Evolutionary conservation across 371 early-diverging fungal genomes (phyloP).

Genomic region (Saksenaea oblongispora): DNA sequence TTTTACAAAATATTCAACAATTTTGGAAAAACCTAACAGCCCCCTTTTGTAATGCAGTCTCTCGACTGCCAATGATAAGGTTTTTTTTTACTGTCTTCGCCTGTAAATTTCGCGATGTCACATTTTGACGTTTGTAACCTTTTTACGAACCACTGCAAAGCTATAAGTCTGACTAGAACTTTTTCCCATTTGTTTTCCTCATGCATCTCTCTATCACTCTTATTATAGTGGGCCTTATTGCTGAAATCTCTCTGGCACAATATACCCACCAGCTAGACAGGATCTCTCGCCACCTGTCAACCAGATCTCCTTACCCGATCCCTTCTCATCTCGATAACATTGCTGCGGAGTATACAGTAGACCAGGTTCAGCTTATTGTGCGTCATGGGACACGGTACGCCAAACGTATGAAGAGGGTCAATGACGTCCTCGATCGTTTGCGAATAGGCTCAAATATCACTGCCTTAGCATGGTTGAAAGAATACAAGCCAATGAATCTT

Average conservation of each 20-base stretch:
- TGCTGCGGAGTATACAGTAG: constrained; percentile 1
- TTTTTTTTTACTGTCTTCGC: no score
- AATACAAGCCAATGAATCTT: constrained; percentile 15
- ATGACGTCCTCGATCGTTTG: constrained; percentile 11
- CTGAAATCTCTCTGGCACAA: neutral
- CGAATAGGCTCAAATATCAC: constrained; percentile 6
- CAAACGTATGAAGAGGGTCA: constrained; percentile 19
- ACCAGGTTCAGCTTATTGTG: constrained; percentile 30
- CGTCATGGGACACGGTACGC: constrained; percentile 36
- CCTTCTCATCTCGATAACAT: neutral
- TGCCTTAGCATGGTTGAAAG: constrained; percentile 18
- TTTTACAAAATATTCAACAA: constrained; percentile 43
- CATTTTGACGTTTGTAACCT: no score
- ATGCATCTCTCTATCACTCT: neutral
- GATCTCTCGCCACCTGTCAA: constrained; percentile 4
- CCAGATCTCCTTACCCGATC: constrained; percentile 2
- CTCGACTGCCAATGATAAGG: no score
- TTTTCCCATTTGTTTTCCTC: neutral
- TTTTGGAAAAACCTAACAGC: constrained; percentile 24
- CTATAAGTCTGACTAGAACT: no score
- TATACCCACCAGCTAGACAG: constrained; percentile 4
- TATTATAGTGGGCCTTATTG: neutral
- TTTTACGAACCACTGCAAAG: no score
- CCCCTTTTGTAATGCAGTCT: neutral
- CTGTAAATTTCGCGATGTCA: no score